A percentile compares a stretch with the other conserved stretches of the same genome.
These are phyloP conservation scores for Trichoderma gracile DNA, from an alignment of 2,329 filamentous ascomycete species.

Conservation along the genomic window DNA sequence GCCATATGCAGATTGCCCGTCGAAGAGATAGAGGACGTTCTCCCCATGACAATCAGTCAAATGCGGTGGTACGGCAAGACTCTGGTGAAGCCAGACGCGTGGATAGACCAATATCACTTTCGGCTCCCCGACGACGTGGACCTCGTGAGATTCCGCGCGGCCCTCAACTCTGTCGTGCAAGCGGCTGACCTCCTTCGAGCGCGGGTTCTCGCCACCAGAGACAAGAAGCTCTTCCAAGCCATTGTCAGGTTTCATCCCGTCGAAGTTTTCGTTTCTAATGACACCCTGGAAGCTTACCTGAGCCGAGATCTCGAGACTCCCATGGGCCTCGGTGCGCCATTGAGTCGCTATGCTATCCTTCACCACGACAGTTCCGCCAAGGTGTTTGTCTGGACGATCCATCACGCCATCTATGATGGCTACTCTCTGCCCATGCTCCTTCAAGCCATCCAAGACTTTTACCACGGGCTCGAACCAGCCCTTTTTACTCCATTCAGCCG, in stretches of 20 bases:
- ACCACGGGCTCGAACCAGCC: not conserved
- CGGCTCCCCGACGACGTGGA: not conserved
- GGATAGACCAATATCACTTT: conserved; percentile 15
- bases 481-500: conserved; percentile 7
- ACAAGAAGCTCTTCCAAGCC: conserved; percentile 12
- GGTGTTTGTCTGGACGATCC: conserved; percentile 6
- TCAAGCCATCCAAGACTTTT: not conserved
- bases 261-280: not conserved
- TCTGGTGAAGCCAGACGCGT: conserved; percentile 12
- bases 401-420: conserved; percentile 11
- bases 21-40: conserved; percentile 8
- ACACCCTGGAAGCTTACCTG: not conserved
- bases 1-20: not conserved
- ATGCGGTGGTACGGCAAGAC: conserved; percentile 17
- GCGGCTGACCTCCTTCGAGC: conserved; percentile 2
- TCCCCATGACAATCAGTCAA: conserved; percentile 8
- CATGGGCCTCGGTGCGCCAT: not conserved
- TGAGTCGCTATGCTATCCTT: conserved; percentile 1
- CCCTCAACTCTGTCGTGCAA: not conserved
- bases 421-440: conserved; percentile 11
- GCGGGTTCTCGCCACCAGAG: not conserved
- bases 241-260: conserved; percentile 14
- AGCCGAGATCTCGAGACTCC: conserved; percentile 1
- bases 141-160: not conserved
- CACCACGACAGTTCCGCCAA: not conserved